Base-by-base conservation (phyloP, 345 rosid genomes). In the Lepidium aucheri region DNA sequence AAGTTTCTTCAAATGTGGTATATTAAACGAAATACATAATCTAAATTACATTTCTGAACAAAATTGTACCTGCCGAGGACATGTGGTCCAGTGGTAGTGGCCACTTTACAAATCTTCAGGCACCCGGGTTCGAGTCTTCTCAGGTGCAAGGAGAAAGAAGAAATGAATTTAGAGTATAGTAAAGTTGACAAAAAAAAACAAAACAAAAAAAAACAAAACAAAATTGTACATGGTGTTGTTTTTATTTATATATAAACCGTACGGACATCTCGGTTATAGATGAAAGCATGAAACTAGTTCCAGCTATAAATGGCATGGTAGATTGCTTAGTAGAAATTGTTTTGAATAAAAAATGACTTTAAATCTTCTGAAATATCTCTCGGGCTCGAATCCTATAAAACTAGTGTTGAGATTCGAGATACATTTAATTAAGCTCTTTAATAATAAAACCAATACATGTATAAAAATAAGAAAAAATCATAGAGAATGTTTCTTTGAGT, bases 311-410 rank as follows among this genome's bases (percentile, higher is more conserved):
- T 64, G 59, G 65, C 52, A 55, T 39, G 58, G 18, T 71, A 9
- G 10, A 52, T n/a, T 44, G 45, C 61, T 40, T 18, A 11, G 53
- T 6, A 69, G 20, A 32, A 60, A 16, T 3, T 60, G 8, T 54
- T 28, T 45, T 53, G 22, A 17, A 11, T 17, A 53, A 70, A 55
- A 28, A 26, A 63, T 46, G 65, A 59, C 10, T 51, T 38, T 60
- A 41, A 69, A 60, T 42, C 74, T 42, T 52, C 45, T 14, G 2
- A 60, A 41, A 68, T 59, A 68, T 68, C 65, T 34, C 33, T 16
- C 12, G 26, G 70, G 67, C 65, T 72, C 70, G 65, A 72, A 72
- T 65, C 66, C 65, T 57, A 8, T 32, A 35, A 36, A 4, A 72
- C 7, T 10, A 1, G 53, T 33, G 7, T 57, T 50, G 70, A 72